Base-by-base conservation (phyloP, 2,329 filamentous ascomycete species). In the Tetracladium maxilliforme region DNA sequence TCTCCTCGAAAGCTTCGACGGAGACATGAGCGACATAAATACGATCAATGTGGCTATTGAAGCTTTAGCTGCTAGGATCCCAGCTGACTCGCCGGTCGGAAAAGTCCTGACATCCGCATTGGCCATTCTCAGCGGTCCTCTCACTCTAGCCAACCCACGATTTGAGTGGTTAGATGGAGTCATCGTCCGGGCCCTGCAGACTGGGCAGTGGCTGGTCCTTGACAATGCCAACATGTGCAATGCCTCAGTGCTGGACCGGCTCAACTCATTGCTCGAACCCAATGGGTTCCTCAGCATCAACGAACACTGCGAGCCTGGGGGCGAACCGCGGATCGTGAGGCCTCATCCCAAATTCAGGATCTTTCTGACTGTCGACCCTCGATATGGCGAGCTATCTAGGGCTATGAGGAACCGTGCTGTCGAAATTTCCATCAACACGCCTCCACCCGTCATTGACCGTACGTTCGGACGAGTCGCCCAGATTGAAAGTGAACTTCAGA, bases 161-260 rank as follows among this genome's bases (percentile, higher is more conserved):
- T 98, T 98, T 44, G 83, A 93, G 47, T 98, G 90, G 90, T 71
- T 92, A 3, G 87, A 98, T 45, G 90, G 92, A 29, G 70, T 92
- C 23, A 73, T 98, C 21, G 77, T 95, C 23, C 77, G 84, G 39
- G 87, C 90, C 21, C 60, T 95, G 8, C 67, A 92, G 42, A 61
- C 76, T 37, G 90, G 90, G 10, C 69, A 84, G 32, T 98, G 90
- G 90, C 61, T 98, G 11, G 75, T 98, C 8, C 70, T 98, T 13
- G 90, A 98, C 50, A 94, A 98, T 49, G 90, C 92, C 31, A 98
- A 98, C 42, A 65, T 98, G 29, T 98, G 92, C 54, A 94, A 79
- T 41, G 78, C 87, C 14, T 93, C 87, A 6, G 90, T 98, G 2
- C 64, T 98, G 7, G 90, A 98, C 50, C 70, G 92, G 33, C 58